Percentiles rank a stretch among this genome's conserved stretches.
phyloP scores from a whole-genome alignment of 345 rosid species.

The Syzygium oleosum region DNA sequence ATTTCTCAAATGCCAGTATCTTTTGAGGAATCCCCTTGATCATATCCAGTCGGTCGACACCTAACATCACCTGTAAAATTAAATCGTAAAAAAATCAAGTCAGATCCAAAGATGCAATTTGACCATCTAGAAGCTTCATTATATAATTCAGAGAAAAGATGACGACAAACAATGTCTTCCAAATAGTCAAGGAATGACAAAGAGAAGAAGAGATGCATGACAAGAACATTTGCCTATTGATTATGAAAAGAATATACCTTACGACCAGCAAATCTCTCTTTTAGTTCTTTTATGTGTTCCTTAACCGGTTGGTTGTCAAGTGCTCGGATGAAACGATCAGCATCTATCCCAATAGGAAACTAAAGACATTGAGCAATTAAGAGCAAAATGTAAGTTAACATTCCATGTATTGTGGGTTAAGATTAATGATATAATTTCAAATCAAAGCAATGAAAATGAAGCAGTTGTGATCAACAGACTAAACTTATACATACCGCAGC shows the following conservation, averaged over 20 bases:
- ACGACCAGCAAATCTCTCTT: slow-evolving; percentile 89
- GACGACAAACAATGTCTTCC: neutral
- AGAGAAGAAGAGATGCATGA: neutral
- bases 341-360: slow-evolving; percentile 99
- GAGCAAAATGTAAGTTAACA: neutral
- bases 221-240: neutral
- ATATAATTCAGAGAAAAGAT: neutral
- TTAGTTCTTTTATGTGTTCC: slow-evolving; percentile 72
- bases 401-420: neutral
- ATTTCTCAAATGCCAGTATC: slow-evolving; percentile 96
- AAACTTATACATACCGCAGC: slow-evolving; percentile 65
- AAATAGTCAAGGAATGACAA: neutral
- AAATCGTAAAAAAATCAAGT: neutral
- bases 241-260: slow-evolving; percentile 37
- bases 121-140: neutral
- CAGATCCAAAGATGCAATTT: neutral
- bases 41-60: slow-evolving; percentile 99
- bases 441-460: neutral
- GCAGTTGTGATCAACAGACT: neutral
- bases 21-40: slow-evolving; percentile 99
- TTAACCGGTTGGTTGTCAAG: slow-evolving; percentile 55
- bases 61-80: slow-evolving; percentile 80
- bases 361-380: slow-evolving; percentile 20
- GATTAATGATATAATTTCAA: neutral
- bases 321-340: slow-evolving; percentile 76